Evolutionary conservation across 2,329 filamentous ascomycete genomes (phyloP).

Genomic region (Colletotrichum lindemuthianum): DNA sequence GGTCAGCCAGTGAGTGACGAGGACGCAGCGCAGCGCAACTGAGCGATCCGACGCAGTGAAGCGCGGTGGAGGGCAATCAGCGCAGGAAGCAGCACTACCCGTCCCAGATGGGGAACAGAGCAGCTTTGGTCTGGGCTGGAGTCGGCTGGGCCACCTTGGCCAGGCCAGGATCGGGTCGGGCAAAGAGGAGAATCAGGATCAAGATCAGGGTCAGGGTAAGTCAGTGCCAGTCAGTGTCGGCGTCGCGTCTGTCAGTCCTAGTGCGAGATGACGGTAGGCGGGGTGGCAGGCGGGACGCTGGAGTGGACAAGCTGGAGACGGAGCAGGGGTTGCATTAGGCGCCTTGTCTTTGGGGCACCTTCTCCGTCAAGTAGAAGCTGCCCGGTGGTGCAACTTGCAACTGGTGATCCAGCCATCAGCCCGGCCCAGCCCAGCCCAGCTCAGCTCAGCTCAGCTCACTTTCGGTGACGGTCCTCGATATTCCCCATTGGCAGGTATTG

Average conservation of each 20-base stretch:
- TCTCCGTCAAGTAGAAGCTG: neutral
- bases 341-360: too few species aligned
- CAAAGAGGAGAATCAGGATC: too few species aligned
- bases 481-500: too few species aligned
- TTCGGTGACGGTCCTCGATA: too few species aligned
- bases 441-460: neutral
- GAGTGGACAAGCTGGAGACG: neutral
- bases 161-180: slow-evolving; percentile 19
- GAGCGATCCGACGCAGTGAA: too few species aligned
- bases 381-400: neutral
- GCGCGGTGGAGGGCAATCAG: too few species aligned
- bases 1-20: neutral
- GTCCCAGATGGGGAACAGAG: neutral
- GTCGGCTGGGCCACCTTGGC: slow-evolving; percentile 31
- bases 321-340: neutral
- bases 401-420: neutral
- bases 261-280: too few species aligned
- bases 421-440: neutral
- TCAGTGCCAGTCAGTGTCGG: too few species aligned
- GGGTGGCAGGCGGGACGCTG: neutral
- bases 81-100: too few species aligned
- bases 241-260: too few species aligned
- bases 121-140: slow-evolving; percentile 23
- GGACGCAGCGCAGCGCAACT: too few species aligned
- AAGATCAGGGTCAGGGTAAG: slow-evolving; percentile 15